phyloP scores from a whole-genome alignment of 305 asterid species.

The Fraxinus nigra region DNA sequence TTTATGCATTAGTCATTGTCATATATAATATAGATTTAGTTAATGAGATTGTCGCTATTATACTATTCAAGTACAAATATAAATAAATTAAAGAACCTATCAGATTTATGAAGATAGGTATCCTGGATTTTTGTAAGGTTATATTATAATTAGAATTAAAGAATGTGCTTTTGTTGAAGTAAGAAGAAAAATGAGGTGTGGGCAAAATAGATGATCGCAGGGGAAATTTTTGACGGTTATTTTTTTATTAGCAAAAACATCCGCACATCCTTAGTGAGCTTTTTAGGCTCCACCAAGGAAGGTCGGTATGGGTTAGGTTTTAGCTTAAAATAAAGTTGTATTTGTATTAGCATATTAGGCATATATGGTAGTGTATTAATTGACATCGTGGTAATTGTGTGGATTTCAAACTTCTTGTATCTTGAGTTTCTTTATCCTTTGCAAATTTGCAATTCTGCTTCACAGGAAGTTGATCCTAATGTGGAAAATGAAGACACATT shows the following conservation, averaged over 20 bases:
- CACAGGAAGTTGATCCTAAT: conserved; percentile 89
- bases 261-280: too few species aligned
- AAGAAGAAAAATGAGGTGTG: neutral
- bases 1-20: neutral
- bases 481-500: conserved; percentile 67
- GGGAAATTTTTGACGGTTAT: neutral
- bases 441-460: neutral
- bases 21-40: neutral
- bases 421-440: neutral
- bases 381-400: neutral
- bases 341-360: neutral
- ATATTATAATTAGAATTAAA: neutral
- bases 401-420: neutral
- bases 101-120: neutral
- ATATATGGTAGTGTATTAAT: neutral
- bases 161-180: neutral
- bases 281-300: too few species aligned
- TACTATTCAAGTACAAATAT: neutral
- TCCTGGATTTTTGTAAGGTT: neutral
- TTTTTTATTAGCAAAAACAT: too few species aligned
- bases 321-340: neutral
- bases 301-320: neutral
- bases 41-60: neutral
- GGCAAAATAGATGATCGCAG: neutral
- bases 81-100: neutral